Evolutionary conservation across 345 rosid species (phyloP).

Genomic region (Salix caprea): DNA sequence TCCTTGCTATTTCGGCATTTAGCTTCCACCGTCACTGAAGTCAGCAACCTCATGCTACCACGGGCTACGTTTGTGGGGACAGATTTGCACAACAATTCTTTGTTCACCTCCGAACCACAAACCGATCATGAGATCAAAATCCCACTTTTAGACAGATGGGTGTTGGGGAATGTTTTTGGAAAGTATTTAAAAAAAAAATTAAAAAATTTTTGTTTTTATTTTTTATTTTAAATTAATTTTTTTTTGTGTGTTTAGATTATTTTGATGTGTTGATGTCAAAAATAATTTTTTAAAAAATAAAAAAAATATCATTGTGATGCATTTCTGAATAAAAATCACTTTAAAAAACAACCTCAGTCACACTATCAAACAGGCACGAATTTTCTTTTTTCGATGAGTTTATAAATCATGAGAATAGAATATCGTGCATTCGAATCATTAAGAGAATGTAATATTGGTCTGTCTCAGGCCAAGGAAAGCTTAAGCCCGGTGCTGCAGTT

Average conservation of each 20-base stretch:
- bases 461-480: background rate
- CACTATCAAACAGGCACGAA: fast-evolving
- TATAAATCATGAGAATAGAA: background rate
- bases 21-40: background rate
- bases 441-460: background rate
- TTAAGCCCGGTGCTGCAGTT: background rate
- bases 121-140: background rate
- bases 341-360: no score
- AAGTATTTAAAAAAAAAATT: no score
- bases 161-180: no score
- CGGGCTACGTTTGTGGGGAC: background rate
- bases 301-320: no score
- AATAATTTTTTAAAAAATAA: no score
- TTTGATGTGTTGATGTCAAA: no score
- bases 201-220: no score
- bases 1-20: no score
- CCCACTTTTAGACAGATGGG: background rate
- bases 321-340: no score
- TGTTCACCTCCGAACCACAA: background rate
- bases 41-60: background rate
- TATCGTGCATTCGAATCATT: background rate
- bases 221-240: no score
- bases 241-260: no score
- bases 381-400: background rate
- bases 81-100: background rate